Base-by-base conservation (phyloP, 345 rosid species). In the Gynandropsis gynandra region DNA sequence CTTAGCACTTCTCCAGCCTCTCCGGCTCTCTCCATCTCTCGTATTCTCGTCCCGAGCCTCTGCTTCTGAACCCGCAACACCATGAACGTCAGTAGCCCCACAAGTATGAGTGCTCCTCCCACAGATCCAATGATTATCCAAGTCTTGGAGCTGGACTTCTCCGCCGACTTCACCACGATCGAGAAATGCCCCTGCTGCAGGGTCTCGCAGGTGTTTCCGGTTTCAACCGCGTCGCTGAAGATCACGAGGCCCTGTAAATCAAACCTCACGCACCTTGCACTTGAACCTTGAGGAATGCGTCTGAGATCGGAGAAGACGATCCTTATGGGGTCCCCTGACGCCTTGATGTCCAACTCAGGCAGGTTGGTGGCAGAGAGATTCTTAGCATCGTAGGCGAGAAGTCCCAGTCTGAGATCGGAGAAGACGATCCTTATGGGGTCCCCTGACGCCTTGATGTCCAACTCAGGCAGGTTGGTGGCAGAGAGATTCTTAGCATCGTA, bases 11-110 rank as follows among this genome's bases (percentile, higher is more conserved):
- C 99, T 34, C 99, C 99, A 31, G 67, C 72, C 38, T 92, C 99
- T 18, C 97, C 94, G 52, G 90, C 97, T 68, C 65, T 92, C 77
- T 92, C 88, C 99, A 92, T 88, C 61, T 73, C 81, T 42, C 73
- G 80, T 77, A 88, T 71, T 64, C 61, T 77, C 79, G 78, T 85
- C 39, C 60, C 69, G 39, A 65, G 63, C 77, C 81, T 85, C 61
- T 75, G 74, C 37, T 75, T 80, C 36, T 63, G 73, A 42, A 68
- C 70, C 78, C 97, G 71, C 50, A 78, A 16, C 1, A 77, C 71
- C 10, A 85, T 43, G 45, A 77, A 66, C 52, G 62, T 52, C 49
- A 83, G 56, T 50, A 88, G 61, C 49, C 59, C 74, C 35, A 85
- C 27, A 24, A 88, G 44, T 40, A 72, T 35, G 57, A 85, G 24